Evolutionary conservation across 1,284 basidiomycete species (phyloP).

Genomic region (Apiotrichum domesticum): DNA sequence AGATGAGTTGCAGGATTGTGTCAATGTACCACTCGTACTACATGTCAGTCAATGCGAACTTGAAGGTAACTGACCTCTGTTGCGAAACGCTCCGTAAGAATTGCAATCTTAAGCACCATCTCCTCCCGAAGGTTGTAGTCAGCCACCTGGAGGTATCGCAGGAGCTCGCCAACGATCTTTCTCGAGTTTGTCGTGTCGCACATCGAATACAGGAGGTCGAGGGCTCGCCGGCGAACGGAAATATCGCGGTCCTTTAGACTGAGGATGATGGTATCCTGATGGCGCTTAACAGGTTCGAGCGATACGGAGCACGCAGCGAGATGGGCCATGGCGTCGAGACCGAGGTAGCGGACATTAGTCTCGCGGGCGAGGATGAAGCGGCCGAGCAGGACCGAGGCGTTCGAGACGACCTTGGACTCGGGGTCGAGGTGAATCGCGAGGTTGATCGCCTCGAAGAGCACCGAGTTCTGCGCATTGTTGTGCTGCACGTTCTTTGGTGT

Average conservation of each 20-base stretch:
- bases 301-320: slow-evolving; percentile 88
- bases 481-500: slow-evolving; percentile 93
- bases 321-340: slow-evolving; percentile 97
- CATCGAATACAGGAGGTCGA: slow-evolving; percentile 98
- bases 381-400: slow-evolving; percentile 86
- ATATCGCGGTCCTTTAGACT: slow-evolving; percentile 96
- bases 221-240: slow-evolving; percentile 84
- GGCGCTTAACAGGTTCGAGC: slow-evolving; percentile 85
- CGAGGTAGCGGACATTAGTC: slow-evolving; percentile 96
- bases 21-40: slow-evolving; percentile 92
- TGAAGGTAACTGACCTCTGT: slow-evolving; percentile 54
- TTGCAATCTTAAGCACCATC: slow-evolving; percentile 98
- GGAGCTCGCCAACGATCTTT: slow-evolving; percentile 85
- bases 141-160: slow-evolving; percentile 86
- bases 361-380: slow-evolving; percentile 96
- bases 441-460: slow-evolving; percentile 97
- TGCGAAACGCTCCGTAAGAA: slow-evolving; percentile 95
- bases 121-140: slow-evolving; percentile 95
- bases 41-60: slow-evolving; percentile 19
- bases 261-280: slow-evolving; percentile 91
- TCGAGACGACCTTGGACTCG: slow-evolving; percentile 79
- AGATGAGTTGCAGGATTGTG: slow-evolving; percentile 90
- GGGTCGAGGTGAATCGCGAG: slow-evolving; percentile 95
- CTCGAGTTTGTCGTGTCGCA: slow-evolving; percentile 95
- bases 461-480: slow-evolving; percentile 95